Evolutionary conservation across 1,284 basidiomycete species (phyloP).

Genomic region (Leccinum proximum): DNA sequence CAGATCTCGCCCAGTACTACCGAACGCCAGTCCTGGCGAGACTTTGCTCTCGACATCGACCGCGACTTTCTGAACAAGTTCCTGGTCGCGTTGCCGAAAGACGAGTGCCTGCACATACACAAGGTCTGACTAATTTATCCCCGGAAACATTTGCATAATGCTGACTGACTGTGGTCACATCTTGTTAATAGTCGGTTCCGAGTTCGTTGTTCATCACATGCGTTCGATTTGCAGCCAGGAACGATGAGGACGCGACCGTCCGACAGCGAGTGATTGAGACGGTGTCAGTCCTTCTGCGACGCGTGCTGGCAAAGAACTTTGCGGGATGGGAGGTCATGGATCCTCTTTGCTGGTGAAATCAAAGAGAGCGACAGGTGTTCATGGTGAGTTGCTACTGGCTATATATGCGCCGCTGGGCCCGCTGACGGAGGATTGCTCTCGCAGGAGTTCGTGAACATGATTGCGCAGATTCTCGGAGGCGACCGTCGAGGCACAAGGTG

Average conservation of each 20-base stretch:
- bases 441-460: too few relatives aligned
- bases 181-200: conserved; percentile 47
- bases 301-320: conserved; percentile 49
- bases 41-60: conserved; percentile 48
- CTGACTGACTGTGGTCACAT: background rate
- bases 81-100: conserved; percentile 34
- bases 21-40: conserved; percentile 44
- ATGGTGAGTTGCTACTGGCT: conserved; percentile 37
- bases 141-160: background rate
- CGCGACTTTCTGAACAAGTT: conserved; percentile 37
- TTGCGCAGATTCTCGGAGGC: too few relatives aligned
- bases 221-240: conserved; percentile 27
- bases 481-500: too few relatives aligned
- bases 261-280: conserved; percentile 46
- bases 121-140: conserved; percentile 36
- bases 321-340: conserved; percentile 69
- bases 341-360: conserved; percentile 58
- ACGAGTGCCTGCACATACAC: conserved; percentile 37
- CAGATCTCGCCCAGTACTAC: conserved; percentile 28
- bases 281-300: conserved; percentile 41
- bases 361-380: conserved; percentile 54
- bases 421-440: too few relatives aligned
- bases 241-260: conserved; percentile 32
- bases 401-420: background rate
- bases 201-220: conserved; percentile 47